Evolutionary conservation across 2,329 filamentous ascomycete species (phyloP).

Genomic region (Pseudogymnoascus sp.): DNA sequence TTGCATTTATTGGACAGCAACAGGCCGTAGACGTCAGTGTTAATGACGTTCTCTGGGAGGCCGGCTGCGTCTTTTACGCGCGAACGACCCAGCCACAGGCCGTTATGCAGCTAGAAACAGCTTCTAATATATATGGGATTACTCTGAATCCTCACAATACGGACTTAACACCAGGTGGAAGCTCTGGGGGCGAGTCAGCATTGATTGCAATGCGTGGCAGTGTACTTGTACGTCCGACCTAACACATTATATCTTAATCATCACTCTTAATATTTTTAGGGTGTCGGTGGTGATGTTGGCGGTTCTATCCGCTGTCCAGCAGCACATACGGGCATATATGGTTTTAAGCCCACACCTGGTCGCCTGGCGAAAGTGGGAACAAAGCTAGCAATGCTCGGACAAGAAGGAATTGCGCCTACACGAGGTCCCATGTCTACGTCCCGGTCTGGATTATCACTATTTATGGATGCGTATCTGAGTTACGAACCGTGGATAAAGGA

Average conservation of each 20-base stretch:
- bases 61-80: slow-evolving; percentile 43
- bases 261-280: not conserved
- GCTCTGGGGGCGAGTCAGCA: slow-evolving; percentile 9
- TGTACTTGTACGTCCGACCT: not conserved
- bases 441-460: slow-evolving; percentile 38
- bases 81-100: slow-evolving; percentile 46
- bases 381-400: slow-evolving; percentile 18
- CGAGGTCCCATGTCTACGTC: slow-evolving; percentile 47
- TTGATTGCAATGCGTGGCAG: slow-evolving; percentile 9
- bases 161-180: slow-evolving; percentile 7
- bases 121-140: slow-evolving; percentile 39
- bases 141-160: slow-evolving; percentile 30
- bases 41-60: slow-evolving; percentile 30
- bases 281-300: not conserved
- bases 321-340: slow-evolving; percentile 22
- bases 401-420: slow-evolving; percentile 35
- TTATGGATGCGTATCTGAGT: slow-evolving; percentile 33
- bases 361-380: slow-evolving; percentile 21
- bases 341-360: slow-evolving; percentile 23
- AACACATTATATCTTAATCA: not conserved
- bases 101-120: slow-evolving; percentile 45
- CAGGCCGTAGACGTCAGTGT: not conserved
- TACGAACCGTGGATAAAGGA: slow-evolving; percentile 44
- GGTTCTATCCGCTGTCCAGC: slow-evolving; percentile 6
- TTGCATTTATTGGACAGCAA: slow-evolving; percentile 37